Evolutionary conservation across 108 stramenopile genomes (phyloP), one percentile per base, ranked within the genome.

Genomic region (Fistulifera solaris): DNA sequence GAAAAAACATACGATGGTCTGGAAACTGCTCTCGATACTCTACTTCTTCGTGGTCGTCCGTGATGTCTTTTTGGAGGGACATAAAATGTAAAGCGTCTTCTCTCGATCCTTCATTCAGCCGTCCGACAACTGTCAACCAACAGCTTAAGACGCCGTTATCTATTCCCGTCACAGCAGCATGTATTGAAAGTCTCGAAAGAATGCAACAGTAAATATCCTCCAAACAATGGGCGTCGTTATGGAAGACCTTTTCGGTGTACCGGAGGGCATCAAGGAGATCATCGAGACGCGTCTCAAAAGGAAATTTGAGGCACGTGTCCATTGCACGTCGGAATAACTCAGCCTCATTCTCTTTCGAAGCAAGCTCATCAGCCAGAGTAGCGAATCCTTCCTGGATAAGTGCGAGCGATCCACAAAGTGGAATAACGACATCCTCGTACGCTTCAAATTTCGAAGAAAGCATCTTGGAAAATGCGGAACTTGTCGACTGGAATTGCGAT

Each of bases 11-110:
- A 3, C 31, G 31, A 35, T 35, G 31, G 59, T 95, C 86, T 15
- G 96, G 96, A 55, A 96, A 96, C 48, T 92, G 88, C 16, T 91
- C 89, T 51, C 89, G 56, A 31, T 84, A 81, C 21, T 75, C 55
- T 46, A 53, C 58, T 56, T 93, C 83, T 22, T 84, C 40, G 4
- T 40, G n/a, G 21, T 55, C 22, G 6, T 55, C 39, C 7, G 16
- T 48, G 8, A 35, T 8, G 31, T 35, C 31, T 6, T 35, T 35
- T 35, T 35, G 6, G 8, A 35, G 31, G 3, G 31, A 3, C 3
- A 35, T 35, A 35, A 8, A 35, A 8, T 35, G 3, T 3, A 35
- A 35, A 6, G 31, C 8, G n/a, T 14, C 54, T 21, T 55, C 54
- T n/a, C 10, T 40, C 11, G 54, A 25, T 40, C 10, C 54, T 35